Conservation (phyloP, 768 basidiomycete species). For the Rhodotorula graminis region DNA sequence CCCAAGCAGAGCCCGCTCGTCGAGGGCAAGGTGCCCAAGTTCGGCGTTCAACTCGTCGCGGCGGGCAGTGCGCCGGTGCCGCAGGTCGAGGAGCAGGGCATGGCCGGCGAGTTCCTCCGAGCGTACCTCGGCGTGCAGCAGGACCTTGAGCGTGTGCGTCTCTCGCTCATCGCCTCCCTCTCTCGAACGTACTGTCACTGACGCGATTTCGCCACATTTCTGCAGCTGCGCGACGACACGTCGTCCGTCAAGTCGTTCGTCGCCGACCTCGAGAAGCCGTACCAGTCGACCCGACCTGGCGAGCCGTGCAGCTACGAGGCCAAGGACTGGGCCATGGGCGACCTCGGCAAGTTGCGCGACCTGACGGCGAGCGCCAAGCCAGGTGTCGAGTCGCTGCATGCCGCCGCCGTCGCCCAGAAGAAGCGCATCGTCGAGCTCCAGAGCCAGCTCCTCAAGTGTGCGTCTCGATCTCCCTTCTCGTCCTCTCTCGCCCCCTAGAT, state of each 20-base stretch:
- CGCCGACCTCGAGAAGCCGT: not conserved
- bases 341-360: constrained; percentile 16
- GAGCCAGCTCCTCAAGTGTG: constrained; percentile 32
- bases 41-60: constrained; percentile 21
- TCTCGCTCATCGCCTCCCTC: not conserved
- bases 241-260: constrained; percentile 7
- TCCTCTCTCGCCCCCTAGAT: not conserved
- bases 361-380: constrained; percentile 24
- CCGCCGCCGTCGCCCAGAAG: constrained; percentile 24
- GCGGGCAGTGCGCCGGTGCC: not conserved
- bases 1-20: not conserved
- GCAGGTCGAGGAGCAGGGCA: constrained; percentile 38
- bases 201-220: rapidly evolving
- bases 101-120: constrained; percentile 41
- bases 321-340: constrained; percentile 28
- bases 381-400: constrained; percentile 13
- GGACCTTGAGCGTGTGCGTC: constrained; percentile 36
- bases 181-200: not conserved
- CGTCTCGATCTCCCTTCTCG: not conserved
- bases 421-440: constrained; percentile 27
- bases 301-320: not conserved
- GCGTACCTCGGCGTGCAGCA: constrained; percentile 32
- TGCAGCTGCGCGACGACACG: constrained; percentile 25
- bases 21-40: constrained; percentile 3
- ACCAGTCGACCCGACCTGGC: not conserved